Conservation (phyloP, 177 flowering plant genomes). For the Vitis hybrid region DNA sequence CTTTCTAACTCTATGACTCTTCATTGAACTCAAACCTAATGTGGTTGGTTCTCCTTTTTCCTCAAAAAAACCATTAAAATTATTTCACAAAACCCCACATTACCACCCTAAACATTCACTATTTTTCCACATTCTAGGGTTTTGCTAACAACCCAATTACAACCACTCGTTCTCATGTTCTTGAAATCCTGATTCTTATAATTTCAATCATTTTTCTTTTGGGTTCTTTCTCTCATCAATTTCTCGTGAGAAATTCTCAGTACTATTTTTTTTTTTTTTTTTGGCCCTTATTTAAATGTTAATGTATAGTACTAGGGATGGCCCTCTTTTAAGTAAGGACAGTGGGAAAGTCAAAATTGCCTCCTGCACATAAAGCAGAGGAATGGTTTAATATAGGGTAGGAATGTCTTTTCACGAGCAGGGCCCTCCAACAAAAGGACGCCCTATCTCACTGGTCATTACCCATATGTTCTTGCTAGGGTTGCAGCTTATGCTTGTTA, state of each 20-base stretch:
- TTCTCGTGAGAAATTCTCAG: slow-evolving; percentile 3
- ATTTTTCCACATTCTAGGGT: slow-evolving; percentile 13
- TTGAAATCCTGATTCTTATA: slow-evolving; percentile 17
- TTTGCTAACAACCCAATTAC: slow-evolving; percentile 7
- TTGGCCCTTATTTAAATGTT: not conserved
- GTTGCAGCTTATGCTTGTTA: too few relatives aligned
- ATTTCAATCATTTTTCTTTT: slow-evolving; percentile 4
- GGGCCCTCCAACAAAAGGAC: slow-evolving; percentile 4
- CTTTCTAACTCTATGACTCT: slow-evolving; percentile 18
- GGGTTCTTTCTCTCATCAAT: slow-evolving; percentile 1
- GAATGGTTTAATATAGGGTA: slow-evolving; percentile 1
- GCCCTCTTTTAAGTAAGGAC: slow-evolving; percentile 1
- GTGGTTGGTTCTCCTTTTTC: slow-evolving; percentile 15
- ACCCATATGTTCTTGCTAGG: too few relatives aligned
- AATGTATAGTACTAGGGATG: not conserved
- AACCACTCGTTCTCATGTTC: slow-evolving; percentile 21
- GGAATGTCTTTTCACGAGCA: slow-evolving; percentile 7
- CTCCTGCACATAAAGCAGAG: not conserved
- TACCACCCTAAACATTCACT: too few relatives aligned
- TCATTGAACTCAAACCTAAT: slow-evolving; percentile 27
- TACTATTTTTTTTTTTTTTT: too few relatives aligned
- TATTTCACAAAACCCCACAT: too few relatives aligned
- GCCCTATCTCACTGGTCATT: not conserved
- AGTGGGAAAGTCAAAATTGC: slow-evolving; percentile 12
- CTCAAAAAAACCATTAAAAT: not conserved